A percentile compares a stretch with the other conserved stretches of the same genome.
phyloP scores from a whole-genome alignment of 495 filamentous ascomycete genomes.

The Podospora pseudocomata region DNA sequence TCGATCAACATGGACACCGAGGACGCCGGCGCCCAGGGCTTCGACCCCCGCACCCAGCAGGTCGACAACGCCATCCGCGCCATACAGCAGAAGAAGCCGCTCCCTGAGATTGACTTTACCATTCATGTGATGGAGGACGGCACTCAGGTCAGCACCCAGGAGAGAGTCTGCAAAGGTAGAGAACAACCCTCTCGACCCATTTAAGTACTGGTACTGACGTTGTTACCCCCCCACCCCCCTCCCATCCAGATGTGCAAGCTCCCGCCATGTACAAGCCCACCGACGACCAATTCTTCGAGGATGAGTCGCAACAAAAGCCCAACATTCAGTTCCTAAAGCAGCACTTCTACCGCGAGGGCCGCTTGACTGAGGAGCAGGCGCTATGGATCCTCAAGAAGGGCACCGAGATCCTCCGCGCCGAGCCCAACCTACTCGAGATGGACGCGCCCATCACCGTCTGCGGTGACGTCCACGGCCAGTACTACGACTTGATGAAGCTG shows the following conservation, averaged over 20 bases:
- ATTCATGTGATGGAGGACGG: slow-evolving; percentile 98
- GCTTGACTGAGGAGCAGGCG: slow-evolving; percentile 93
- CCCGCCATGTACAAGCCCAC: slow-evolving; percentile 87
- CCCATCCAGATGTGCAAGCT: slow-evolving; percentile 79
- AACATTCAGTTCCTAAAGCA: slow-evolving; percentile 93
- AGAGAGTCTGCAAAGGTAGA: slow-evolving; percentile 95
- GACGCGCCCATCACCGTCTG: slow-evolving; percentile 99
- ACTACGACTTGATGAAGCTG: slow-evolving; percentile 98
- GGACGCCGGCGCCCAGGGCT: slow-evolving; percentile 30
- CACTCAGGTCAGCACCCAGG: slow-evolving; percentile 86
- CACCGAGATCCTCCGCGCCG: slow-evolving; percentile 73
- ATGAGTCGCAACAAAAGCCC: slow-evolving; percentile 80
- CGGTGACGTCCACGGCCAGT: slow-evolving; percentile 97
- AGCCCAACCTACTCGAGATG: slow-evolving; percentile 98
- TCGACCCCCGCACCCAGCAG: slow-evolving; percentile 42
- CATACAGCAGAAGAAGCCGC: slow-evolving; percentile 84
- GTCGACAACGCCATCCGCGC: slow-evolving; percentile 72
- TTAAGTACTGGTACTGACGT: no score
- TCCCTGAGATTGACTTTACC: slow-evolving; percentile 97
- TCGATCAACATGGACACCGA: slow-evolving; percentile 36
- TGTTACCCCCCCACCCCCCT: no score
- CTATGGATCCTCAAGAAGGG: slow-evolving; percentile 89
- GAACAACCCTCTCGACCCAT: background rate
- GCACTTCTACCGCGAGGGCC: slow-evolving; percentile 96
- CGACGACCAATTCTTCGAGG: slow-evolving; percentile 70